Evolutionary conservation across 768 basidiomycete genomes (phyloP), one percentile per base, ranked within the genome.

Genomic region (Serendipita sp.): DNA sequence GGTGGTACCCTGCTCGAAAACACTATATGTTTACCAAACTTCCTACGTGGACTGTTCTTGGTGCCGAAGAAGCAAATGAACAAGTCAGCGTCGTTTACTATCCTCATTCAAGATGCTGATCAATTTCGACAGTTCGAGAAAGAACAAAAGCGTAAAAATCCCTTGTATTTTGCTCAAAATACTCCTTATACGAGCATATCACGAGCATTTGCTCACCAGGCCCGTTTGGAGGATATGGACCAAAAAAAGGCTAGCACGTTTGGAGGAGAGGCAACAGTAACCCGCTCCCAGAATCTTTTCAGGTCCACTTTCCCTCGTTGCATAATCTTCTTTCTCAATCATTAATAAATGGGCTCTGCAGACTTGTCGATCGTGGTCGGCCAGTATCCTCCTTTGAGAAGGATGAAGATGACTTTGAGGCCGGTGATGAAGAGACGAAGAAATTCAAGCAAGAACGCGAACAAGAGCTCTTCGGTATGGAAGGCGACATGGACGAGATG

Each of bases 391-490:
- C 56, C 30, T 60, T 60, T 60, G 56, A 60, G 16, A 3, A 30
- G 18, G 56, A 60, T 28, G 56, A 60, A 10, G 56, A 60, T 60
- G 56, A 60, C 35, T 28, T 60, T 3, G 65, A 56, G 41, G 65
- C 54, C 30, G 36, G 10, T 54, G 54, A 60, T 7, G 48, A 34
- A 10, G 58, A 65, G 23, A 65, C 66, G 35, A 68, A 64, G 30
- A 65, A 65, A 18, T 68, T 67, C 3, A 52, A 56, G 1, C 38
- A 52, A 35, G 64, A 58, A 16, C 35, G 51, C 47, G 48, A 65
- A 18, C 30, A 69, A 72, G 52, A 66, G 66, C 30, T 67, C 63
- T 63, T 46, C 65, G 46, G 67, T 65, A 36, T 41, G 35, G 65
- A 60, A 18, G 65, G 41, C 3, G 65, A 56, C 54, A 56, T 58